Percentiles rank a stretch among this genome's conserved stretches.
These are phyloP conservation scores for Trichoderma aggressivum DNA, from an alignment of 2,329 filamentous ascomycete species.

Conservation along the genomic window DNA sequence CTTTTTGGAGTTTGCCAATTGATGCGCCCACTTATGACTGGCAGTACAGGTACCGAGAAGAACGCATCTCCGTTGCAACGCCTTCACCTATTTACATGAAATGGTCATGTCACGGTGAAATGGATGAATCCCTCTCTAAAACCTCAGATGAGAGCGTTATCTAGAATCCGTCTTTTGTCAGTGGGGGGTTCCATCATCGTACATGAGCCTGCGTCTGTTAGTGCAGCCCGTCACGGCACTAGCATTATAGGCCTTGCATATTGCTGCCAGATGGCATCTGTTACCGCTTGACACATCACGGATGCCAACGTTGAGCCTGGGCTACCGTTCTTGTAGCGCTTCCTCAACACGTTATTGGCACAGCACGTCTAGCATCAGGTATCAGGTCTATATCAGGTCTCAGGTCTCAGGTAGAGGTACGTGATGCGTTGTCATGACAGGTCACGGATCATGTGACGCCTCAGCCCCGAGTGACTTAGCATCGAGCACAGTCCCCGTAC, in stretches of 20 bases:
- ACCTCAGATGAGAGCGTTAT: not conserved
- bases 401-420: not conserved
- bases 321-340: not conserved
- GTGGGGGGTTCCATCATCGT: conserved; percentile 3
- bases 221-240: not conserved
- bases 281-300: conserved; percentile 2
- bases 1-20: not conserved
- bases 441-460: conserved; percentile 12
- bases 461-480: not conserved
- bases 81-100: not conserved
- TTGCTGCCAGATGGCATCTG: conserved; percentile 5
- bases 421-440: conserved; percentile 14
- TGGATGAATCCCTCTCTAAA: not conserved
- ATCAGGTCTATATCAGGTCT: too few species aligned
- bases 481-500: not conserved
- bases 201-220: not conserved
- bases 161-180: not conserved
- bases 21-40: not conserved
- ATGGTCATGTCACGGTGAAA: not conserved
- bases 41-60: too few species aligned
- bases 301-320: not conserved
- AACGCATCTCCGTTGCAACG: too few species aligned
- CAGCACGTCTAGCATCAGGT: not conserved
- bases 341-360: not conserved
- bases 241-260: conserved; percentile 4